These are phyloP conservation scores for Penstemon davidsonii DNA, from an alignment of 257 asterid species.

Conservation along the genomic window DNA sequence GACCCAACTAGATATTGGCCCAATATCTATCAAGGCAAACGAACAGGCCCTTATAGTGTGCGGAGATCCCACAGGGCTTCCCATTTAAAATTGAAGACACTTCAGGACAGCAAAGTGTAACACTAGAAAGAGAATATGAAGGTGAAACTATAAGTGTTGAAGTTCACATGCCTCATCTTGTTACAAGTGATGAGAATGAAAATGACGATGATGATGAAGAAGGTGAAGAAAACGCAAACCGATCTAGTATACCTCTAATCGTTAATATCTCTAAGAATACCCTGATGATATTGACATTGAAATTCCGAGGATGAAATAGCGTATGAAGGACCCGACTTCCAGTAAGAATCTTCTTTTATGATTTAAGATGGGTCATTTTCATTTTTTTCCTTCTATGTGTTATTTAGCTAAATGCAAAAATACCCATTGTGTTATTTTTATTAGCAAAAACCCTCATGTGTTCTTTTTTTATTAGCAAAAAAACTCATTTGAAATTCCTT, in stretches of 20 bases:
- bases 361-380: too few relatives aligned
- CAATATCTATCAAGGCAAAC: too few relatives aligned
- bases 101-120: slow-evolving; percentile 64
- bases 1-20: too few relatives aligned
- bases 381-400: too few relatives aligned
- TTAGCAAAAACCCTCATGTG: too few relatives aligned
- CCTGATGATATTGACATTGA: slow-evolving; percentile 72
- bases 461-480: too few relatives aligned
- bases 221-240: slow-evolving; percentile 31
- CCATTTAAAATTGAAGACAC: slow-evolving; percentile 74
- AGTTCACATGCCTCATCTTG: slow-evolving; percentile 73
- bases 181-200: slow-evolving; percentile 48
- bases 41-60: slow-evolving; percentile 53
- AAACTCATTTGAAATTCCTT: too few relatives aligned
- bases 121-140: slow-evolving; percentile 57
- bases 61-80: slow-evolving; percentile 53
- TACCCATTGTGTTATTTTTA: too few relatives aligned
- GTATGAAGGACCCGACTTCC: slow-evolving; percentile 87
- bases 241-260: slow-evolving; percentile 56
- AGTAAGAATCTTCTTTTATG: slow-evolving; percentile 38
- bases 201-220: slow-evolving; percentile 26
- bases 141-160: slow-evolving; percentile 68
- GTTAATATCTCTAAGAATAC: slow-evolving; percentile 65
- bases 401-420: too few relatives aligned
- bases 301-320: slow-evolving; percentile 63